phyloP scores from a whole-genome alignment of 1,139 yeast species.

The Candida neerlandica region DNA sequence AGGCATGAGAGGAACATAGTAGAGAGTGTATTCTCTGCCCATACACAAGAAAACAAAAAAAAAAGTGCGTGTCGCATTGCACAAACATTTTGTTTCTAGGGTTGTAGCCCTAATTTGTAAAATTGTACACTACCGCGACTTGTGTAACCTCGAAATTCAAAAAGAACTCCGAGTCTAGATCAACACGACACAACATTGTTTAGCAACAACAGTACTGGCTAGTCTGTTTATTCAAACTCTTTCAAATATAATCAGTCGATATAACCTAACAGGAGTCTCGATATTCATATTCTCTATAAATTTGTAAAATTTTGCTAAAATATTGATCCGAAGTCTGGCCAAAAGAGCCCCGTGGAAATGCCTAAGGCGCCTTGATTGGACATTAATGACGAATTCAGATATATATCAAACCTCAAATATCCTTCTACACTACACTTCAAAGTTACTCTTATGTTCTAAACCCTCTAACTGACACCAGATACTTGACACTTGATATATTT shows the following conservation, averaged over 20 bases:
- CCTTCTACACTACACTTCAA: too few species aligned
- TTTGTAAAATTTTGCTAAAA: neutral
- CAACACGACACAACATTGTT: neutral
- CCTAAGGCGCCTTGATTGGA: too few species aligned
- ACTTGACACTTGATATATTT: neutral
- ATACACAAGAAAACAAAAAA: neutral
- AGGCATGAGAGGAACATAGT: neutral
- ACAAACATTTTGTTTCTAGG: slow-evolving; percentile 1
- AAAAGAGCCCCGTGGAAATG: too few species aligned
- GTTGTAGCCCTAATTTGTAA: slow-evolving; percentile 6
- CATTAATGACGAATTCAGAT: too few species aligned
- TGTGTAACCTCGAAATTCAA: neutral
- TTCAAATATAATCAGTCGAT: too few species aligned
- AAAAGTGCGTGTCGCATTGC: slow-evolving; percentile 5
- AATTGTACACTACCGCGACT: neutral
- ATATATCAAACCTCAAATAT: too few species aligned
- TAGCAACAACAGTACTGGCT: neutral
- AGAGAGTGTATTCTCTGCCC: neutral
- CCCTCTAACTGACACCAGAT: too few species aligned
- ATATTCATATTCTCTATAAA: too few species aligned
- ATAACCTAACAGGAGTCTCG: too few species aligned
- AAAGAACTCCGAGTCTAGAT: neutral
- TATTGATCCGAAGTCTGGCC: neutral
- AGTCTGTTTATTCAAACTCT: too few species aligned
- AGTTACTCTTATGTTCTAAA: too few species aligned